Conservation (phyloP, 129 eudicot species). For the Saposhnikovia divaricata region DNA sequence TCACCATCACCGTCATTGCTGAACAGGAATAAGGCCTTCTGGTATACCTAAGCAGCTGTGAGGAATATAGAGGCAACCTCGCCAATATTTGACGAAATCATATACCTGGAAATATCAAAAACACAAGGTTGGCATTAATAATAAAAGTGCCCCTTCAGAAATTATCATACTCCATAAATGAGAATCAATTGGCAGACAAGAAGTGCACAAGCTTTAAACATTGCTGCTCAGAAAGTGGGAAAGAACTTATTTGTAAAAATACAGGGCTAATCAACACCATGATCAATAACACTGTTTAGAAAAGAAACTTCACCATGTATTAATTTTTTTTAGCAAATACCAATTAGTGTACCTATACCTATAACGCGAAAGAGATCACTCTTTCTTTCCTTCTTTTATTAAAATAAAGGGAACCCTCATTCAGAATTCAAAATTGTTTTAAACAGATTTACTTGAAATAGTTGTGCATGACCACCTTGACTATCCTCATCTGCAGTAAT, state of each 20-base stretch:
- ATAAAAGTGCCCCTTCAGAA: background rate
- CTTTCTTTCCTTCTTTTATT: background rate
- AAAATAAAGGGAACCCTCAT: background rate
- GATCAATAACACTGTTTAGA: background rate
- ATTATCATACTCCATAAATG: background rate
- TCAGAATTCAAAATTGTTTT: background rate
- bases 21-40: slow-evolving; percentile 83
- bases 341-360: too few species aligned
- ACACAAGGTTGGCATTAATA: background rate
- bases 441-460: background rate
- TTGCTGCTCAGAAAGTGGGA: background rate
- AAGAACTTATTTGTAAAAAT: background rate
- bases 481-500: background rate
- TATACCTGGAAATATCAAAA: slow-evolving; percentile 33
- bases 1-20: too few species aligned
- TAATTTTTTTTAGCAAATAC: background rate
- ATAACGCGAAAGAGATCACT: background rate
- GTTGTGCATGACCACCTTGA: background rate
- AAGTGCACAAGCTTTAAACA: background rate
- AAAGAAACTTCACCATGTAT: background rate
- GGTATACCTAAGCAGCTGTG: slow-evolving; percentile 89
- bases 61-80: slow-evolving; percentile 78
- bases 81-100: slow-evolving; percentile 86
- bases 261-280: background rate
- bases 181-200: background rate